Evolutionary conservation across 2,329 filamentous ascomycete species (phyloP).

Genomic region (Neonectria punicea): DNA sequence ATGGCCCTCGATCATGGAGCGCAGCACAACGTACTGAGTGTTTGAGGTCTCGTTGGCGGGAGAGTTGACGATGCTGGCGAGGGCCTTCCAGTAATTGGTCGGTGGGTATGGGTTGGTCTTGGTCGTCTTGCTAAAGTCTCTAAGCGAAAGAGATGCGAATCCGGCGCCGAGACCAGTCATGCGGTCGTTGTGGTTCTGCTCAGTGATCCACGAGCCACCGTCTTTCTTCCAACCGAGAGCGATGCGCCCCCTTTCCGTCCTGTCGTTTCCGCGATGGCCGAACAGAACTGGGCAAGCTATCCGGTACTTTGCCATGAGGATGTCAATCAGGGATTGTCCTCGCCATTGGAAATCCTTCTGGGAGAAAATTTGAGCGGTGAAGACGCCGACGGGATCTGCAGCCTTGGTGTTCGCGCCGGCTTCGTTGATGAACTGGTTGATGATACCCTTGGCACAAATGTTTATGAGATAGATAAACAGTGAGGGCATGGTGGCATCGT

Average conservation of each 20-base stretch:
- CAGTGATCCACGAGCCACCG: constrained; percentile 68
- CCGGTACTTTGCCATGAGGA: constrained; percentile 87
- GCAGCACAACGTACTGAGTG: constrained; percentile 77
- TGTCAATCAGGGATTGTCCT: constrained; percentile 77
- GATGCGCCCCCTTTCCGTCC: constrained; percentile 72
- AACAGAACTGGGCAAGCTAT: constrained; percentile 86
- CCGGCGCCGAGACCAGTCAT: constrained; percentile 88
- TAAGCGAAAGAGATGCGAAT: constrained; percentile 83
- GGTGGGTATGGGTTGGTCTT: constrained; percentile 81
- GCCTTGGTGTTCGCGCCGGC: constrained; percentile 70
- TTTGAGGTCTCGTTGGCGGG: constrained; percentile 74
- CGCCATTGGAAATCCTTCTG: constrained; percentile 73
- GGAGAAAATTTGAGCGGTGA: constrained; percentile 80
- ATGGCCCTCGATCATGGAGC: constrained; percentile 77
- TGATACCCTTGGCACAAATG: constrained; percentile 77
- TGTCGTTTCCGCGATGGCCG: constrained; percentile 81
- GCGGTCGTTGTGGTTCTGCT: constrained; percentile 80
- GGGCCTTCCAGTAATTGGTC: constrained; percentile 81
- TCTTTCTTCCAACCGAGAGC: constrained; percentile 80
- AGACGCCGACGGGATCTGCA: constrained; percentile 83
- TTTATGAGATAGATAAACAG: constrained; percentile 81
- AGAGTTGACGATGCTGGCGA: constrained; percentile 82
- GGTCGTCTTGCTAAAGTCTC: constrained; percentile 79
- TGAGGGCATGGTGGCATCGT: constrained; percentile 67
- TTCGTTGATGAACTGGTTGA: constrained; percentile 76